Evolutionary conservation across 768 basidiomycete genomes (phyloP).

Genomic region (Naganishia kalamii): DNA sequence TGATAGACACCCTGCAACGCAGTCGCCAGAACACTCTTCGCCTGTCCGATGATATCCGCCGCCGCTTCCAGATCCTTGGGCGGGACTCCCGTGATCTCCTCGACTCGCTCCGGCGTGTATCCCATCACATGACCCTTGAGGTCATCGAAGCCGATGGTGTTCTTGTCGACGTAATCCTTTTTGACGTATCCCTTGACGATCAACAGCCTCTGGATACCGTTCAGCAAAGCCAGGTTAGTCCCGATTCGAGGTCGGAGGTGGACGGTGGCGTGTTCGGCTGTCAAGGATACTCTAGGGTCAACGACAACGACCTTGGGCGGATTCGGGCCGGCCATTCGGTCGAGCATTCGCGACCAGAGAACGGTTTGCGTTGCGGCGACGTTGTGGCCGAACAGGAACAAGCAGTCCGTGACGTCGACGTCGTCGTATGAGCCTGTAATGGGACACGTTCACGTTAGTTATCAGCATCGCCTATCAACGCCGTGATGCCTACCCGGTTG

Average conservation of each 20-base stretch:
- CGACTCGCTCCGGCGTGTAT: slow-evolving; percentile 27
- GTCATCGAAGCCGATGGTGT: slow-evolving; percentile 28
- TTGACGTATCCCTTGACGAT: slow-evolving; percentile 28
- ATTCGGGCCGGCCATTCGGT: slow-evolving; percentile 28
- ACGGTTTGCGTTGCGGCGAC: slow-evolving; percentile 31
- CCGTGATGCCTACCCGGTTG: slow-evolving; percentile 20
- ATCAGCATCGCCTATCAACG: no score
- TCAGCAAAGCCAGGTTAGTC: slow-evolving; percentile 28
- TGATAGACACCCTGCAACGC: slow-evolving; percentile 32
- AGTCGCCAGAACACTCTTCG: slow-evolving; percentile 28
- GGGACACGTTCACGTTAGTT: background rate
- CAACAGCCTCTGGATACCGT: slow-evolving; percentile 29
- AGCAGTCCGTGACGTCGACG: slow-evolving; percentile 25
- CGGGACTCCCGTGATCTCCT: slow-evolving; percentile 27
- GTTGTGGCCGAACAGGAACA: slow-evolving; percentile 32
- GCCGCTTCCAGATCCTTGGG: slow-evolving; percentile 24
- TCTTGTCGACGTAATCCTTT: slow-evolving; percentile 25
- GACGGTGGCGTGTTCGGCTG: slow-evolving; percentile 25
- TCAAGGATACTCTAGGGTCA: slow-evolving; percentile 27
- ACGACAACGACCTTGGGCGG: slow-evolving; percentile 29
- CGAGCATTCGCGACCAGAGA: slow-evolving; percentile 30
- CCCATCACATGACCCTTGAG: slow-evolving; percentile 25
- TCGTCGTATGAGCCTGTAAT: slow-evolving; percentile 13
- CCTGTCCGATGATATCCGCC: slow-evolving; percentile 23
- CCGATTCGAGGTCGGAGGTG: slow-evolving; percentile 23